Evolutionary conservation across 306 rosid species (phyloP).

Genomic region (Sicyos edulis): DNA sequence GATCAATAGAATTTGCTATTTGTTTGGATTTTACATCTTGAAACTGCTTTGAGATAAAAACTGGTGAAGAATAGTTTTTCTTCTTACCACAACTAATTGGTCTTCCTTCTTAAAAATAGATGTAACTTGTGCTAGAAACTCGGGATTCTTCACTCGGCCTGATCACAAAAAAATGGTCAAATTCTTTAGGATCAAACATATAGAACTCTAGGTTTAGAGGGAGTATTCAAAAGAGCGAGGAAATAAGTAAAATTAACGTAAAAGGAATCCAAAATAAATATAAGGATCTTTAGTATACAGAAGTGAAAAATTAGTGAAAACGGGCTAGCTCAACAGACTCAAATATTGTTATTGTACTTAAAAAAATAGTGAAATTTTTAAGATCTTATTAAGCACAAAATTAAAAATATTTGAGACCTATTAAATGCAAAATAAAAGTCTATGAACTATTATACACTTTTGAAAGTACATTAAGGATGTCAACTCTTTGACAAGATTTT

Average conservation of each 20-base stretch:
- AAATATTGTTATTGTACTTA: too few species aligned
- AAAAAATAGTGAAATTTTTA: too few species aligned
- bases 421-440: too few species aligned
- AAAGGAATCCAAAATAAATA: neutral
- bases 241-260: neutral
- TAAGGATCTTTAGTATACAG: too few species aligned
- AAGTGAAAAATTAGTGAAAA: too few species aligned
- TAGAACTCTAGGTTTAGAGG: too few species aligned
- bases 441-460: too few species aligned
- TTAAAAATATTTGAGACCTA: too few species aligned
- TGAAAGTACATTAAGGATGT: too few species aligned
- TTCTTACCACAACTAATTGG: conserved; percentile 35
- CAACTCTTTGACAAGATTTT: too few species aligned
- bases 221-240: neutral
- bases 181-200: neutral
- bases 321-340: too few species aligned
- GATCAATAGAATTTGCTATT: conserved; percentile 10
- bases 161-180: neutral
- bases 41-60: neutral
- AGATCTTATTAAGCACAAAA: too few species aligned
- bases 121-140: conserved; percentile 29
- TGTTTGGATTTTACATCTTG: neutral
- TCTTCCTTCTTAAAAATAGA: conserved; percentile 31
- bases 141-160: conserved; percentile 40
- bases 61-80: neutral